Conservation (phyloP, 352 stramenopile species). For the Globisporangium nagaii region DNA sequence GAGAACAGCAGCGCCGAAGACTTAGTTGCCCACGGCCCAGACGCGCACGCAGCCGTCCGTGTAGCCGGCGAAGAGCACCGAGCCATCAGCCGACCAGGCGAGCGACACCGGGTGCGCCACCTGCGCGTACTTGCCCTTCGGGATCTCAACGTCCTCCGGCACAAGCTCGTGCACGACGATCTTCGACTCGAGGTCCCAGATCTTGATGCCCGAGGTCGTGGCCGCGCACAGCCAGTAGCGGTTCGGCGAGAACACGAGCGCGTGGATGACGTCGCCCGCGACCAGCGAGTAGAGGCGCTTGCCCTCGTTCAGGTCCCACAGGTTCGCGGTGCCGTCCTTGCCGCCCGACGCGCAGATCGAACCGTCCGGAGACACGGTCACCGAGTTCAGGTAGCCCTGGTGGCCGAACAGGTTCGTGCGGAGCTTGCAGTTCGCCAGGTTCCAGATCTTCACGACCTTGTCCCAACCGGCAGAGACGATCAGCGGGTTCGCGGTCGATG, state of each 20-base stretch:
- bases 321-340: constrained; percentile 99
- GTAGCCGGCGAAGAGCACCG: constrained; percentile 99
- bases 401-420: constrained; percentile 99
- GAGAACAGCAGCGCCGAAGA: neutral
- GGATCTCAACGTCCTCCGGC: constrained; percentile 84
- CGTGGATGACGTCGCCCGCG: constrained; percentile 95
- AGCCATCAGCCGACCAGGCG: constrained; percentile 97
- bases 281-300: constrained; percentile 99
- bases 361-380: constrained; percentile 99
- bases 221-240: constrained; percentile 99
- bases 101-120: constrained; percentile 96
- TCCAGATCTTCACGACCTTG: constrained; percentile 99
- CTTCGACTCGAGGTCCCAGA: constrained; percentile 99
- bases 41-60: constrained; percentile 98
- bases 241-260: constrained; percentile 99
- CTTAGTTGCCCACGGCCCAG: constrained; percentile 89
- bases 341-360: constrained; percentile 98
- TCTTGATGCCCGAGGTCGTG: constrained; percentile 99
- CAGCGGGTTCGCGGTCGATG: constrained; percentile 92
- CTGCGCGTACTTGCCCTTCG: constrained; percentile 92
- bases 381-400: constrained; percentile 99
- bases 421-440: constrained; percentile 98
- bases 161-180: constrained; percentile 97
- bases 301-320: constrained; percentile 99
- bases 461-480: constrained; percentile 99